A percentile compares a stretch with the other conserved stretches of the same genome.
Evolutionary conservation across 1,139 yeast genomes (phyloP).

Genomic region (Taphrina communis): DNA sequence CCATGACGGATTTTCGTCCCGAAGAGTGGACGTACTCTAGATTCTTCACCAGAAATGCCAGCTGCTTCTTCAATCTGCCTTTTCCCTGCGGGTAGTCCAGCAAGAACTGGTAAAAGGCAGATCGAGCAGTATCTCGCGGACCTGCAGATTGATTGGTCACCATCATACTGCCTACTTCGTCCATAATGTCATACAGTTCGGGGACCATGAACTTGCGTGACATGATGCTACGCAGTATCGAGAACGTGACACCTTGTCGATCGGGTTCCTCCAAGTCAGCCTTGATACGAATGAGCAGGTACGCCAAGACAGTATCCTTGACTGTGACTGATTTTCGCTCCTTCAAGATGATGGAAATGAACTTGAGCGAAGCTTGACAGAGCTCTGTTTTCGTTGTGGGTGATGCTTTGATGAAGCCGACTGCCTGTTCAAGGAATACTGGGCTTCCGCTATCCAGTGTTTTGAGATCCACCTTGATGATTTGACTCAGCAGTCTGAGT

Average conservation of each 20-base stretch:
- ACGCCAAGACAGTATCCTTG: slow-evolving; percentile 75
- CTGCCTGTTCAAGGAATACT: slow-evolving; percentile 57
- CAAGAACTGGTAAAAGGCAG: slow-evolving; percentile 80
- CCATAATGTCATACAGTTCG: slow-evolving; percentile 89
- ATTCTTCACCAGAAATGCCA: slow-evolving; percentile 81
- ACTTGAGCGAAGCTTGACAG: slow-evolving; percentile 81
- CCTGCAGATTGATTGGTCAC: slow-evolving; percentile 84
- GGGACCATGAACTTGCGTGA: slow-evolving; percentile 77
- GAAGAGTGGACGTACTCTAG: slow-evolving; percentile 81
- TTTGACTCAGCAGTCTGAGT: slow-evolving; percentile 60
- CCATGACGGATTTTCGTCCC: slow-evolving; percentile 92
- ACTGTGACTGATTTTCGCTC: slow-evolving; percentile 69
- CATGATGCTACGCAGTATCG: slow-evolving; percentile 76
- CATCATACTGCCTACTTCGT: slow-evolving; percentile 80
- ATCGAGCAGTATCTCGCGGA: slow-evolving; percentile 84
- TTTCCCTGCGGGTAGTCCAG: slow-evolving; percentile 95
- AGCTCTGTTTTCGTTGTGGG: slow-evolving; percentile 80
- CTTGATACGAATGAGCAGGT: slow-evolving; percentile 72
- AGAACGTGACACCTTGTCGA: slow-evolving; percentile 85
- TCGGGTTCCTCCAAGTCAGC: slow-evolving; percentile 93
- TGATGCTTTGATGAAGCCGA: slow-evolving; percentile 71
- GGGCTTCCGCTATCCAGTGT: slow-evolving; percentile 42
- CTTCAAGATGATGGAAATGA: slow-evolving; percentile 73
- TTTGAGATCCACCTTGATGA: slow-evolving; percentile 52
- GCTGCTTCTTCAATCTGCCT: slow-evolving; percentile 81